Base-by-base conservation (phyloP, 208 protist genomes). In the Leishmania tropica region DNA sequence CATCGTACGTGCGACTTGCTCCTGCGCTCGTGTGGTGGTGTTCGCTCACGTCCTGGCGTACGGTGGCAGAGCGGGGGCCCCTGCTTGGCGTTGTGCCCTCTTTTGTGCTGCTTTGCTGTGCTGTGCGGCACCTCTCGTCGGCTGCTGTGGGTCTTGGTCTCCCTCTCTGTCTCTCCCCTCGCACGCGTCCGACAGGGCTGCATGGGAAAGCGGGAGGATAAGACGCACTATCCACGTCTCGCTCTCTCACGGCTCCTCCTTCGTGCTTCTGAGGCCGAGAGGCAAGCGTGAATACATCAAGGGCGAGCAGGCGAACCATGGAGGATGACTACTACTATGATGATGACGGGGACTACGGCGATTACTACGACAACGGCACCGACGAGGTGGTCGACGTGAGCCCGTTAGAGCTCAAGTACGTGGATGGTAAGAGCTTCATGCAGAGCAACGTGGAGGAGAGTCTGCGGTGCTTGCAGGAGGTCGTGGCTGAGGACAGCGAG, bases 361-460 rank as follows among this genome's bases (percentile, higher is more conserved):
- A 96, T 72, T 95, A 98, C 77, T 93, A 97, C 76, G 89, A 97
- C 75, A 75, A 84, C 53, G 77, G 76, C 75, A 76, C 53, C 19
- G 80, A 82, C 37, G 94, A 96, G 68, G 92, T 90, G 71, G 83
- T 74, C 8, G 84, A 85, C 75, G 86, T 92, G 73, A 74, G 83
- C 47, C 87, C 84, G 65, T 79, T 98, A n/a, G 96, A 97, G 78
- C 94, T 95, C 76, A 89, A 94, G 82, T 99, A 98, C 84, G 92
- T 91, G 60, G 92, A 90, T 31, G 92, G 89, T 70, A 98, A 98
- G 85, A 90, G 88, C 79, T 78, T 88, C 72, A 88, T 95, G 78
- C 90, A 98, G 21, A 88, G 89, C 31, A 89, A 93, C 42, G 80
- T 94, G 10, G 65, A 84, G 53, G 88, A 97, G 42, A 97, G 97